A percentile compares a stretch with the other conserved stretches of the same genome.
phyloP scores from a whole-genome alignment of 2,329 filamentous ascomycete genomes.

The Venturia oleaginea region DNA sequence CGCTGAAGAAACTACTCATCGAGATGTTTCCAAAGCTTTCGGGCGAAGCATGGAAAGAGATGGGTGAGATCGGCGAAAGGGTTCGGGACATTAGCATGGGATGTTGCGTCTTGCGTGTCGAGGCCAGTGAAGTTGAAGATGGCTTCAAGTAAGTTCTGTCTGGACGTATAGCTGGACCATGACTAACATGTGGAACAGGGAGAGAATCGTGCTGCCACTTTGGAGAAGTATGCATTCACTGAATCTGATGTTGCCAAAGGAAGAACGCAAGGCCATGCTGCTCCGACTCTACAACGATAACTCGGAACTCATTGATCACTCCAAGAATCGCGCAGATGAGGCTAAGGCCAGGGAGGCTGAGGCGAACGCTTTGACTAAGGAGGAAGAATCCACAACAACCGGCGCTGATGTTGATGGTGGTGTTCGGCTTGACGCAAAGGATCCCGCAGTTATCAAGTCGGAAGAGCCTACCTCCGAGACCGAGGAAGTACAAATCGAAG shows the following conservation, averaged over 20 bases:
- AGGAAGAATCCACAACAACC: not conserved
- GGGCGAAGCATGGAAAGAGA: constrained; percentile 61
- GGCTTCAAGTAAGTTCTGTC: constrained; percentile 40
- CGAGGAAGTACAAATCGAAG: not conserved
- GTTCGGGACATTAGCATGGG: constrained; percentile 76
- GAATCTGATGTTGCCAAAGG: constrained; percentile 97
- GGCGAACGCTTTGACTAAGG: not conserved
- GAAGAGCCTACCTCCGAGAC: not conserved
- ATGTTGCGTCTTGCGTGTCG: constrained; percentile 80
- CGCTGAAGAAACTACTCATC: constrained; percentile 70
- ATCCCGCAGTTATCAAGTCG: not conserved
- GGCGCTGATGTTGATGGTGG: not conserved
- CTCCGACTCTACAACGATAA: constrained; percentile 85
- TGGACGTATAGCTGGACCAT: not conserved
- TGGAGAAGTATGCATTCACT: constrained; percentile 90
- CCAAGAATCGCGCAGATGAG: constrained; percentile 7
- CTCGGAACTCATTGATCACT: constrained; percentile 12
- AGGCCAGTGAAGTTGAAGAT: constrained; percentile 57
- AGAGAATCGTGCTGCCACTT: constrained; percentile 80
- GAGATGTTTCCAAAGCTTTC: constrained; percentile 95
- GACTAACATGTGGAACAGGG: constrained; percentile 32
- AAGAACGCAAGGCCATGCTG: constrained; percentile 85
- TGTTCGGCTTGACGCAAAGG: not conserved
- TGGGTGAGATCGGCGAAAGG: constrained; percentile 81
- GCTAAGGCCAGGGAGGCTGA: not conserved